phyloP scores from a whole-genome alignment of 2,329 filamentous ascomycete species.

The Teratosphaeriaceae sp. region DNA sequence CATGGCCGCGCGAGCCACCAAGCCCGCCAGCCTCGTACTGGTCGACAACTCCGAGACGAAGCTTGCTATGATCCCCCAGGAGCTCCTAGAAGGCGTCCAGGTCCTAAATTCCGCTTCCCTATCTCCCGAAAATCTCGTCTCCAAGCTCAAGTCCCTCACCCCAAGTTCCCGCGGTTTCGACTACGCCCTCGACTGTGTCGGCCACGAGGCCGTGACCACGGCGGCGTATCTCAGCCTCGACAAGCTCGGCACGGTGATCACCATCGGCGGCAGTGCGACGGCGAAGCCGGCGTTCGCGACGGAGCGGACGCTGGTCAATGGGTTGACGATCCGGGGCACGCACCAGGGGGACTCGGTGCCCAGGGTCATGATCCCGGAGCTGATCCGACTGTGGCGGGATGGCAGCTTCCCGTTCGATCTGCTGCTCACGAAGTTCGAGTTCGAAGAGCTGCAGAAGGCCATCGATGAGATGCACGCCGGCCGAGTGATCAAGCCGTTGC shows the following conservation, averaged over 20 bases:
- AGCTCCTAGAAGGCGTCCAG: slow-evolving; percentile 10
- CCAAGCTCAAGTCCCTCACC: slow-evolving; percentile 11
- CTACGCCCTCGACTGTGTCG: slow-evolving; percentile 17
- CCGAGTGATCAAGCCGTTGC: slow-evolving; percentile 17
- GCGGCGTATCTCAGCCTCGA: slow-evolving; percentile 14
- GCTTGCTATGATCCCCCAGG: slow-evolving; percentile 13
- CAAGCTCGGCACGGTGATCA: slow-evolving; percentile 15
- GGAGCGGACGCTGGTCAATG: slow-evolving; percentile 13
- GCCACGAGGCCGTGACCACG: slow-evolving; percentile 12
- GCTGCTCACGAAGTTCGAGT: slow-evolving; percentile 12
- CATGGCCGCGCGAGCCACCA: slow-evolving; percentile 11
- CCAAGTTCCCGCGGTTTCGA: slow-evolving; percentile 12
- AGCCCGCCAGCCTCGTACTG: slow-evolving; percentile 11
- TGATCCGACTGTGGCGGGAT: slow-evolving; percentile 16
- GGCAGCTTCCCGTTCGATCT: slow-evolving; percentile 16
- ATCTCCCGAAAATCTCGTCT: slow-evolving; percentile 8
- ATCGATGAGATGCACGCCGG: slow-evolving; percentile 13
- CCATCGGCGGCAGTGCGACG: slow-evolving; percentile 15
- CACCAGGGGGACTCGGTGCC: slow-evolving; percentile 19
- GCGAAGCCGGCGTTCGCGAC: slow-evolving; percentile 10
- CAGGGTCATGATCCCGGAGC: slow-evolving; percentile 13
- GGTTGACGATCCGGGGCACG: slow-evolving; percentile 15
- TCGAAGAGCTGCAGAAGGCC: slow-evolving; percentile 16
- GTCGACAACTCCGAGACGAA: slow-evolving; percentile 17
- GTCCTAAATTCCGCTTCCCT: slow-evolving; percentile 8